phyloP scores from a whole-genome alignment of 257 asterid species.

The Linaria vulgaris region DNA sequence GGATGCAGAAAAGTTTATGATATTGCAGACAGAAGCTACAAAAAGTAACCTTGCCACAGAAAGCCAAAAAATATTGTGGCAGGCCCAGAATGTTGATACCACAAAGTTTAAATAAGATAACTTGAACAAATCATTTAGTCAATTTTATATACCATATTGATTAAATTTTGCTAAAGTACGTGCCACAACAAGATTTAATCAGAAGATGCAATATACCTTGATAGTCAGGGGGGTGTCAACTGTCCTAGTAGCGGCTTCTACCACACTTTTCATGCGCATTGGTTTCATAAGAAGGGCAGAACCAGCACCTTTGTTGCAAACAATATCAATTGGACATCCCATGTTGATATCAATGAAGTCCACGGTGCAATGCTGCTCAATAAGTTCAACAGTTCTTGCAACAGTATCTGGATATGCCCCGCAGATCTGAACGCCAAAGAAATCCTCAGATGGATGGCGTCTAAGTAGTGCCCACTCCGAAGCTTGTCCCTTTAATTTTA shows the following conservation, averaged over 20 bases:
- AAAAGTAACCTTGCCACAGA: background rate
- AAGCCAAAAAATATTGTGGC: background rate
- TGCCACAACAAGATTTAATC: slow-evolving; percentile 13
- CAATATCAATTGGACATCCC: slow-evolving; percentile 98
- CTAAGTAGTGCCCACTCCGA: slow-evolving; percentile 99
- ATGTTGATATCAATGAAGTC: slow-evolving; percentile 94
- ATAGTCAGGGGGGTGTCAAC: slow-evolving; percentile 71
- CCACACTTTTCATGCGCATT: slow-evolving; percentile 77
- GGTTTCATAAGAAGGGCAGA: slow-evolving; percentile 91
- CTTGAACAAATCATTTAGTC: too few relatives aligned
- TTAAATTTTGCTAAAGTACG: slow-evolving; percentile 9
- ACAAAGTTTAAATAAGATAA: background rate
- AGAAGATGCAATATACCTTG: slow-evolving; percentile 51
- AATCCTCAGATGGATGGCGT: slow-evolving; percentile 87
- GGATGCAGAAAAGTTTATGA: slow-evolving; percentile 31
- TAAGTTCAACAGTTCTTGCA: slow-evolving; percentile 85
- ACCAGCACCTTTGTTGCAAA: slow-evolving; percentile 92
- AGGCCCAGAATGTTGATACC: background rate
- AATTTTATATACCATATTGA: too few relatives aligned
- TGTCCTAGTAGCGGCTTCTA: slow-evolving; percentile 74
- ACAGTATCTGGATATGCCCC: slow-evolving; percentile 97
- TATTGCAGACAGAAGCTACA: background rate
- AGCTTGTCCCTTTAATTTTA: slow-evolving; percentile 80
- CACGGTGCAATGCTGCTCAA: slow-evolving; percentile 82
- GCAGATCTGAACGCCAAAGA: slow-evolving; percentile 96